Percentiles rank a stretch among this genome's conserved stretches.
Evolutionary conservation across 2,329 filamentous ascomycete species (phyloP).

Genomic region (Dryadomyces quercivorus): DNA sequence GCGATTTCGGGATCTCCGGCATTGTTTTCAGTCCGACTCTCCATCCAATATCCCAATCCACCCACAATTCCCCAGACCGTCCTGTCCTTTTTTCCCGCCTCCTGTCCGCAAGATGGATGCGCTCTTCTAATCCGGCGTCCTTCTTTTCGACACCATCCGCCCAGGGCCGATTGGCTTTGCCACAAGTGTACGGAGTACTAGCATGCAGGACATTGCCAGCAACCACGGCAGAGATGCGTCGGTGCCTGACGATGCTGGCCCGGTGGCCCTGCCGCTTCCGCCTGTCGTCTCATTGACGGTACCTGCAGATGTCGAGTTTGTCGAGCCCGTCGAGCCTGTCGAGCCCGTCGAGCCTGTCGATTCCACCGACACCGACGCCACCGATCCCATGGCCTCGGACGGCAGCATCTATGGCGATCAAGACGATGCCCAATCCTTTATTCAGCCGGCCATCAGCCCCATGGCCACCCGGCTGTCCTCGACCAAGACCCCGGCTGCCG

Average conservation of each 20-base stretch:
- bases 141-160: not conserved
- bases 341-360: not conserved
- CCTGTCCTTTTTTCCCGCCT: not conserved
- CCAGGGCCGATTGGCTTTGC: not conserved
- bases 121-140: not conserved
- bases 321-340: not conserved
- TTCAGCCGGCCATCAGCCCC: conserved; percentile 46
- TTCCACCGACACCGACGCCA: not conserved
- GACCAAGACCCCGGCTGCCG: conserved; percentile 40
- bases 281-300: no score
- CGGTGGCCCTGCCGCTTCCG: not conserved
- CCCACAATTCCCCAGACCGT: not conserved
- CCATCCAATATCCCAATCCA: not conserved
- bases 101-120: not conserved
- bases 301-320: no score
- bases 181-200: no score
- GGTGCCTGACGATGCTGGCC: not conserved
- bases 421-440: conserved; percentile 46
- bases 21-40: not conserved
- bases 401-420: conserved; percentile 29
- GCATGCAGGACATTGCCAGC: not conserved
- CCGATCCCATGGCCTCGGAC: conserved; percentile 16
- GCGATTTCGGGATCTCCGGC: not conserved
- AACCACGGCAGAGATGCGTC: not conserved
- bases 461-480: conserved; percentile 43